Conservation (phyloP, 1,284 basidiomycete genomes). For the Marasmius oreades region DNA sequence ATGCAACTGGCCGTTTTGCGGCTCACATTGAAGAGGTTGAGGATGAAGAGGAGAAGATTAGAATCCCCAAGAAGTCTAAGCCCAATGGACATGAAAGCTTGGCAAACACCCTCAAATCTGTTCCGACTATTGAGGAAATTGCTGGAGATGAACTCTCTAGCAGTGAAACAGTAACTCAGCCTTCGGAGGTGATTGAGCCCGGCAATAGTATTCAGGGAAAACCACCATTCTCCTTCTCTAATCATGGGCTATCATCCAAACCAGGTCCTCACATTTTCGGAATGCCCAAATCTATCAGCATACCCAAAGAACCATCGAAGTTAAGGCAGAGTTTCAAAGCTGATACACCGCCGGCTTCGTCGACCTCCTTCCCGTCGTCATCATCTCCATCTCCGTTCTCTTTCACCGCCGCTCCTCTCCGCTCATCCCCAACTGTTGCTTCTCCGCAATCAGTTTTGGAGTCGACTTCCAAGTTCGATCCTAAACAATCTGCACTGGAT, state of each 20-base stretch:
- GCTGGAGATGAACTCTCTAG: conserved; percentile 35
- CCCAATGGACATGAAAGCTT: background rate
- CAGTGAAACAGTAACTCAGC: conserved; percentile 14
- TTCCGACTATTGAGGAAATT: conserved; percentile 29
- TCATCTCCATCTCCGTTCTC: conserved; percentile 11
- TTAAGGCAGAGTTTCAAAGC: conserved; percentile 61
- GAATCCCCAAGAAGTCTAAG: conserved; percentile 11
- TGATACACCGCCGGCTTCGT: conserved; percentile 25
- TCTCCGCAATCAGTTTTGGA: conserved; percentile 15
- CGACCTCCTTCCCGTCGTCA: conserved; percentile 18
- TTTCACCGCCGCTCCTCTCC: conserved; percentile 1
- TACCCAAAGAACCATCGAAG: conserved; percentile 71
- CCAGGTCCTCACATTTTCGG: conserved; percentile 10
- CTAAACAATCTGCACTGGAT: conserved; percentile 31
- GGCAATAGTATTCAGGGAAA: background rate
- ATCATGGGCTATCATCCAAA: background rate
- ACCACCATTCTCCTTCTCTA: background rate
- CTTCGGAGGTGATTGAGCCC: conserved; percentile 12
- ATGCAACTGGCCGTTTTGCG: conserved; percentile 13
- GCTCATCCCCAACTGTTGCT: conserved; percentile 10
- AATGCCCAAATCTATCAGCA: conserved; percentile 34
- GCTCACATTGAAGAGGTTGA: conserved; percentile 13
- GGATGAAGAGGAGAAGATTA: conserved; percentile 10
- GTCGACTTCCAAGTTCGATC: conserved; percentile 14
- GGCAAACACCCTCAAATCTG: conserved; percentile 7